phyloP scores from a whole-genome alignment of 2,329 filamentous ascomycete genomes.

The Lasiodiplodia hormozganensis region DNA sequence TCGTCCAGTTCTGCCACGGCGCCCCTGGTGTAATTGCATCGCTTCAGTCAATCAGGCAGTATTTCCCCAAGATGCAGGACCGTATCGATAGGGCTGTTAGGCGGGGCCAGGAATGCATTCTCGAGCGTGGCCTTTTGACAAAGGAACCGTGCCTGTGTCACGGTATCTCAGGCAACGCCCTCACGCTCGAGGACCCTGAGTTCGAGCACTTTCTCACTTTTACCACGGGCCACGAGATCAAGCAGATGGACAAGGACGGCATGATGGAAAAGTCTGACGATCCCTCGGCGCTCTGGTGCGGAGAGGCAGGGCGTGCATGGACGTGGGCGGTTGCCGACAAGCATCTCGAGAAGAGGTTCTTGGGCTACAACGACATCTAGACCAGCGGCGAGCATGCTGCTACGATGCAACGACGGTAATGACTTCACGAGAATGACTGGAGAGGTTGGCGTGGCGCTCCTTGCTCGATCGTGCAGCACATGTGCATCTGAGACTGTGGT shows the following conservation, averaged over 20 bases:
- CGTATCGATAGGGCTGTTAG: conserved; percentile 62
- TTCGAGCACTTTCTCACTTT: conserved; percentile 66
- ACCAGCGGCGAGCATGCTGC: conserved; percentile 18
- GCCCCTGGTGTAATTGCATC: conserved; percentile 68
- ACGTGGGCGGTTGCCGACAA: conserved; percentile 56
- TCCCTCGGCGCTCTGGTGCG: conserved; percentile 58
- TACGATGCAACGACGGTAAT: conserved; percentile 23
- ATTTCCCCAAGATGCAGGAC: conserved; percentile 62
- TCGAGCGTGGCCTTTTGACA: conserved; percentile 64
- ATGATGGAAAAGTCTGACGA: conserved; percentile 60
- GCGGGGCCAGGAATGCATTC: conserved; percentile 61
- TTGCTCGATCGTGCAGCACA: conserved; percentile 19
- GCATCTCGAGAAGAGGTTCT: conserved; percentile 53
- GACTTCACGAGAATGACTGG: conserved; percentile 27
- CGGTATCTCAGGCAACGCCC: conserved; percentile 68
- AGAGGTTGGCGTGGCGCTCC: not conserved
- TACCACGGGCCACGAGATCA: conserved; percentile 63
- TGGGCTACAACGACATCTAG: conserved; percentile 60
- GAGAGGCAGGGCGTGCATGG: conserved; percentile 58
- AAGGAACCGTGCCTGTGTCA: conserved; percentile 73
- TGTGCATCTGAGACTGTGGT: conserved; percentile 27
- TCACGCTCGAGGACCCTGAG: conserved; percentile 59
- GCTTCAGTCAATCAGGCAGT: conserved; percentile 61
- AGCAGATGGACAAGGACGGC: conserved; percentile 59
- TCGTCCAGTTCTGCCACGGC: conserved; percentile 73